These are phyloP conservation scores for Plectosphaerella sp. DNA, from an alignment of 2,329 filamentous ascomycete genomes.

Conservation along the genomic window DNA sequence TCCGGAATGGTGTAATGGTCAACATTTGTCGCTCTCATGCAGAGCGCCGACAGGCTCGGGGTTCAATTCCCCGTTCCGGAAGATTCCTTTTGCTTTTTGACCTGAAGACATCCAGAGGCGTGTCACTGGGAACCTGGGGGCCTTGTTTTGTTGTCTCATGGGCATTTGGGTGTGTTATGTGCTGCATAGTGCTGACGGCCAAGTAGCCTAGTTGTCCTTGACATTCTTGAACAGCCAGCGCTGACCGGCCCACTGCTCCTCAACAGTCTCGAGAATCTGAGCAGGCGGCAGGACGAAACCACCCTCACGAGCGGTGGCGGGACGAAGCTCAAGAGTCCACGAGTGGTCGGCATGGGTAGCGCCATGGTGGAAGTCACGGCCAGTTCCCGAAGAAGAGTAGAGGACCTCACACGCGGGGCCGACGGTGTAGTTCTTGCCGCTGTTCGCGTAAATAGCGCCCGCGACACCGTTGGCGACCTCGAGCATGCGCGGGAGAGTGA, in stretches of 20 bases:
- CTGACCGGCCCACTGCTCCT: constrained; percentile 15
- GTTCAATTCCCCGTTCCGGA: no score
- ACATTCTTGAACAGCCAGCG: constrained; percentile 1
- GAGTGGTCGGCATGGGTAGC: constrained; percentile 14
- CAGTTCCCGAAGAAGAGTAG: constrained; percentile 16
- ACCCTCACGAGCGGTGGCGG: constrained; percentile 6
- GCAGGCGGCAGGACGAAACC: constrained; percentile 15
- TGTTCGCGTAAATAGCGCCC: constrained; percentile 29
- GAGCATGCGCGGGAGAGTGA: constrained; percentile 16
- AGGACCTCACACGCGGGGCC: constrained; percentile 16
- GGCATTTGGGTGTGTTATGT: no score
- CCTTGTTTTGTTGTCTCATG: no score
- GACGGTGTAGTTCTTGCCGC: constrained; percentile 12
- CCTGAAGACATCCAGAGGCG: no score
- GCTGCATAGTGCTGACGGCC: not conserved
- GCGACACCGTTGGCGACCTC: constrained; percentile 31
- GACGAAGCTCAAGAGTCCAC: constrained; percentile 17
- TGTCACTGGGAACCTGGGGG: no score
- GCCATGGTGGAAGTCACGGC: constrained; percentile 15
- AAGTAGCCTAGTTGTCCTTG: not conserved
- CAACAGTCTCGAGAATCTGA: constrained; percentile 13
- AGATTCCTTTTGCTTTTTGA: no score
- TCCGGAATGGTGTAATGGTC: no score
- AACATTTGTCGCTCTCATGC: no score
- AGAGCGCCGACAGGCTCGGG: no score